Evolutionary conservation across 257 asterid genomes (phyloP), one percentile per base, ranked within the genome.

Genomic region (Ilex asprella): DNA sequence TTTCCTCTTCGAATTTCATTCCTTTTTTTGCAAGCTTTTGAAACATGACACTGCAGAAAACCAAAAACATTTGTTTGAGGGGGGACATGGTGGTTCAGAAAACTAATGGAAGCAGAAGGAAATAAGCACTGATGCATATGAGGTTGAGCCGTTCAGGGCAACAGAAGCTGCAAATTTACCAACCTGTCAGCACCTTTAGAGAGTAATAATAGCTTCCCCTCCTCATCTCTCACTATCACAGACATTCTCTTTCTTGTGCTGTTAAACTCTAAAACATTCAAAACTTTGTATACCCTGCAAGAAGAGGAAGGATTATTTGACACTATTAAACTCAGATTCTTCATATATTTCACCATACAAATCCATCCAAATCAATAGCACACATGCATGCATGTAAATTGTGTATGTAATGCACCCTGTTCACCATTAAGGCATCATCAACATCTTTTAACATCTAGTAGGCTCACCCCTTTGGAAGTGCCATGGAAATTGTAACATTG

Each of bases 141-240:
- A 35, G 41, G 41, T 35, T 21, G 27, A 21, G 27, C 27, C 27
- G 27, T 21, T 35, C 41, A 35, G 5, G 41, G 41, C 2, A 35
- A 35, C 41, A 35, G 41, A 59, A 60, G 69, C 56, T 53, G 61
- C 27, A 55, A 32, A 56, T 60, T 32, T 64, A 78, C 89, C 61
- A 65, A 91, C 97, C 87, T 91, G 85, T 91, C 98, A 51, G 98
- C 98, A 7, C 98, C 98, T 79, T 91, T 91, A 71, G 82, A 76
- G 76, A 91, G 98, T 66, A 91, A 71, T 31, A 88, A 65, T 14
- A 91, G 70, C 72, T 81, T 84, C 55, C 95, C 95, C 11, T 82
- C 96, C 58, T 86, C 89, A 54, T 88, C 88, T 70, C 81, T 81
- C 56, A 91, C 88, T 66, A 88, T 76, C 60, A 91, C 98, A 1